phyloP scores from a whole-genome alignment of 495 filamentous ascomycete species.

The Lasiosphaeriaceae sp. region DNA sequence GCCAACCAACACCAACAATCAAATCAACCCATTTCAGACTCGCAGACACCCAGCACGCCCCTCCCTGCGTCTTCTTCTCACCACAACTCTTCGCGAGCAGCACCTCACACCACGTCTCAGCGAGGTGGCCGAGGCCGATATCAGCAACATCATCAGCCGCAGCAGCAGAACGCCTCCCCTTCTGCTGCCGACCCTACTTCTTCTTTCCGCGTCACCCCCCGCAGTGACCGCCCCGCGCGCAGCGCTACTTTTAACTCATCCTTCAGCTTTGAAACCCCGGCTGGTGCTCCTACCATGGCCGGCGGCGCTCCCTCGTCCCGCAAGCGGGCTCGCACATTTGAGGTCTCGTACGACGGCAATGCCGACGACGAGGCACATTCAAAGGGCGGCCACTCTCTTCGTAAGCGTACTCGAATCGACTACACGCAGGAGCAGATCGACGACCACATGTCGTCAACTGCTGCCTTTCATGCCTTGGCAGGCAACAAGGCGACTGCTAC shows the following conservation, averaged over 20 bases:
- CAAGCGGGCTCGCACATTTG: conserved; percentile 36
- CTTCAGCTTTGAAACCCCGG: conserved; percentile 27
- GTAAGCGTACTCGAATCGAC: conserved; percentile 44
- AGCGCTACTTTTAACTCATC: conserved; percentile 23
- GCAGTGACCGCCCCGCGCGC: conserved; percentile 20
- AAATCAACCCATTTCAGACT: conserved; percentile 4
- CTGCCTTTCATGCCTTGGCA: neutral
- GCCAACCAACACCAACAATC: conserved; percentile 6
- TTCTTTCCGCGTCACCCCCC: conserved; percentile 13
- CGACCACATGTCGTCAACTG: conserved; percentile 18
- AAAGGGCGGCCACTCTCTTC: conserved; percentile 45
- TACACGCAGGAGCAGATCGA: conserved; percentile 44
- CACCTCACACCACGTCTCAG: conserved; percentile 11
- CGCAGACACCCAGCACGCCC: conserved; percentile 2
- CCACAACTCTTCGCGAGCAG: neutral
- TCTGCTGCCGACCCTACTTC: conserved; percentile 7
- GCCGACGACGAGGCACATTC: conserved; percentile 33
- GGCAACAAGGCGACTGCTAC: conserved; percentile 18
- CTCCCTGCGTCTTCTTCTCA: conserved; percentile 1
- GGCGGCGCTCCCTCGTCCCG: conserved; percentile 10
- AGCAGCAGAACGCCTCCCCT: conserved; percentile 17
- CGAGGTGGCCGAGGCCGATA: conserved; percentile 16
- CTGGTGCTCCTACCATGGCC: conserved; percentile 25
- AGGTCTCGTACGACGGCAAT: conserved; percentile 22
- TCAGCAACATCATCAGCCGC: neutral